Evolutionary conservation across 2,329 filamentous ascomycete species (phyloP).

Genomic region (Ceratocystis colombiana): DNA sequence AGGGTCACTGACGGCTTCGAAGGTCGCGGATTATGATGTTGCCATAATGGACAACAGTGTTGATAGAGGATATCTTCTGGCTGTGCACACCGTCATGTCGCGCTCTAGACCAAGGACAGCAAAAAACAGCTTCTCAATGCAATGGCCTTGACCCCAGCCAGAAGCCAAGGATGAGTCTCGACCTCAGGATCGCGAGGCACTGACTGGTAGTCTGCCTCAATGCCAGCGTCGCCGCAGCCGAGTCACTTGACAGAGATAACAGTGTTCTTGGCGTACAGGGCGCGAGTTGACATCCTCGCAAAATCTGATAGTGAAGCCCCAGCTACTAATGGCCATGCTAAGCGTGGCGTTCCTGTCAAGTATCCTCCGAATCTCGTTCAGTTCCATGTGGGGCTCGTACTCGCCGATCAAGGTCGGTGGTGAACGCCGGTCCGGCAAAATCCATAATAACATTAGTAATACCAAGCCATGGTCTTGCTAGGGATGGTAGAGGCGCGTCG

Average conservation of each 20-base stretch:
- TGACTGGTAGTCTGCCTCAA: slow-evolving; percentile 59
- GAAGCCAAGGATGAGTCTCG: slow-evolving; percentile 50
- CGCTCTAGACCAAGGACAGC: slow-evolving; percentile 54
- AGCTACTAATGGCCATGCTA: slow-evolving; percentile 63
- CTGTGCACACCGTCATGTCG: slow-evolving; percentile 59
- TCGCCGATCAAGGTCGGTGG: slow-evolving; percentile 30
- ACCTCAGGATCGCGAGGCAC: slow-evolving; percentile 59
- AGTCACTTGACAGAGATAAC: slow-evolving; percentile 50
- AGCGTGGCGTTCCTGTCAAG: slow-evolving; percentile 49
- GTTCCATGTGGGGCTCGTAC: slow-evolving; percentile 46
- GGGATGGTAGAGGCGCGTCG: background rate
- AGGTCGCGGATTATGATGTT: slow-evolving; percentile 62
- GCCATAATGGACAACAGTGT: slow-evolving; percentile 51
- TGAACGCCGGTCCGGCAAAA: slow-evolving; percentile 47
- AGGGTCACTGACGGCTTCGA: slow-evolving; percentile 46
- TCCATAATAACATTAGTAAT: slow-evolving; percentile 51
- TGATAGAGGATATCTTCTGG: slow-evolving; percentile 49
- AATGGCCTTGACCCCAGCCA: slow-evolving; percentile 47
- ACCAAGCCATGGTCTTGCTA: slow-evolving; percentile 3
- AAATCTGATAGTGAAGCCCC: slow-evolving; percentile 60
- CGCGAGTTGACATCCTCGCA: slow-evolving; percentile 43
- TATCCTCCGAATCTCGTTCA: slow-evolving; percentile 32
- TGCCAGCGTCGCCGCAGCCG: slow-evolving; percentile 53
- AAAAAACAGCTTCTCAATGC: slow-evolving; percentile 48
- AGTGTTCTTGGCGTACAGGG: slow-evolving; percentile 54